Evolutionary conservation across 108 stramenopile species (phyloP).

Genomic region (Pseudonitzschia pungens): DNA sequence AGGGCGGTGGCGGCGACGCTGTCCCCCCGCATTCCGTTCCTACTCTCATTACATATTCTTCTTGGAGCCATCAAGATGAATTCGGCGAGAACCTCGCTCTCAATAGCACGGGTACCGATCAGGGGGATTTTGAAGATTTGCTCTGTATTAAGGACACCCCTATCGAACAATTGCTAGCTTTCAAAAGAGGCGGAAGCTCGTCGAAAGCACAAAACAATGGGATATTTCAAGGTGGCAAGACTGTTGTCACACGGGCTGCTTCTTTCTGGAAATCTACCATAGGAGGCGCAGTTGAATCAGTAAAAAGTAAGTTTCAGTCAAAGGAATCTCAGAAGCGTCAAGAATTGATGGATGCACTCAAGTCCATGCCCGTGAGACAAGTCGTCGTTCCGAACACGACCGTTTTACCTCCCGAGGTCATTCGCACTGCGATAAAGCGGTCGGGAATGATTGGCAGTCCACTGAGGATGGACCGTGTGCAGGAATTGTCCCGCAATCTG

Average conservation of each 20-base stretch:
- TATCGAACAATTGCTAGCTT: background rate
- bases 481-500: constrained; percentile 52
- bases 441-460: constrained; percentile 65
- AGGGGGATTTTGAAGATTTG: background rate
- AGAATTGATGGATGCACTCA: constrained; percentile 38
- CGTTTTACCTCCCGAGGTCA: constrained; percentile 61
- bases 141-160: background rate
- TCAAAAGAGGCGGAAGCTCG: background rate
- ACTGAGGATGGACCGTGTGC: constrained; percentile 58
- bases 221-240: constrained; percentile 8
- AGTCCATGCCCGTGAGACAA: constrained; percentile 37
- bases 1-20: constrained; percentile 7
- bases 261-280: constrained; percentile 27
- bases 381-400: constrained; percentile 57
- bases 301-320: constrained; percentile 15
- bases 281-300: background rate
- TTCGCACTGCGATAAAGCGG: constrained; percentile 58
- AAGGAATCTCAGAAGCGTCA: constrained; percentile 23
- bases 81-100: background rate
- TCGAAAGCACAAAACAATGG: background rate
- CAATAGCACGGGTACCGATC: background rate
- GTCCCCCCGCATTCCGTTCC: background rate
- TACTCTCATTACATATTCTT: constrained; percentile 3
- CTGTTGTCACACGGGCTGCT: background rate
- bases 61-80: constrained; percentile 8